Evolutionary conservation across 148 eudicot genomes (phyloP).

Genomic region (Cornus suecica): DNA sequence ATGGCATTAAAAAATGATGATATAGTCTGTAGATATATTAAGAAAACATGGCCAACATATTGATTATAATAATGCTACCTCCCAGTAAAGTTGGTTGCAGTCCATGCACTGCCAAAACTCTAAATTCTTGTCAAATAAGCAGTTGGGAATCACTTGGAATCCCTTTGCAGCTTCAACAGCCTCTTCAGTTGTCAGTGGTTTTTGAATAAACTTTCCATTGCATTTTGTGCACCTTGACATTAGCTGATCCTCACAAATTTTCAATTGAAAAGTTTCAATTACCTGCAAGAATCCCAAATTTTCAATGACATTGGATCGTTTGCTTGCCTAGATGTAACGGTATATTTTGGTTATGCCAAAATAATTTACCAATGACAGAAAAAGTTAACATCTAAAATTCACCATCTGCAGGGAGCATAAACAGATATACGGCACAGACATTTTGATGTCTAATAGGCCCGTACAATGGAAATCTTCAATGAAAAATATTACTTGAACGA

Average conservation of each 20-base stretch:
- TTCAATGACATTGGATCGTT: conserved; percentile 37
- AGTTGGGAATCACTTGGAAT: conserved; percentile 77
- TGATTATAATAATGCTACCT: conserved; percentile 37
- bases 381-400: background rate
- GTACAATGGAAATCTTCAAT: background rate
- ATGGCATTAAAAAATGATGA: background rate
- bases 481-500: too few relatives aligned
- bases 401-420: background rate
- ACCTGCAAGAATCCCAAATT: conserved; percentile 43
- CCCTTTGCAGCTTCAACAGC: conserved; percentile 73
- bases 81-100: conserved; percentile 95
- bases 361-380: background rate
- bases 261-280: conserved; percentile 71
- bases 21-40: background rate
- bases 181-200: conserved; percentile 81
- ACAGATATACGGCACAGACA: background rate
- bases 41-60: background rate
- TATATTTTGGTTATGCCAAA: background rate
- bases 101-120: conserved; percentile 99
- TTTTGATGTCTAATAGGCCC: background rate
- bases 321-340: conserved; percentile 15
- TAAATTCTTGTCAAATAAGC: conserved; percentile 74
- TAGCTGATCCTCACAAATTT: conserved; percentile 70
- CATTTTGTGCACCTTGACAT: conserved; percentile 98
- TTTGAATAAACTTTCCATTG: conserved; percentile 87